Conservation (phyloP, 352 stramenopile species). For the Achlya hypogyna region DNA sequence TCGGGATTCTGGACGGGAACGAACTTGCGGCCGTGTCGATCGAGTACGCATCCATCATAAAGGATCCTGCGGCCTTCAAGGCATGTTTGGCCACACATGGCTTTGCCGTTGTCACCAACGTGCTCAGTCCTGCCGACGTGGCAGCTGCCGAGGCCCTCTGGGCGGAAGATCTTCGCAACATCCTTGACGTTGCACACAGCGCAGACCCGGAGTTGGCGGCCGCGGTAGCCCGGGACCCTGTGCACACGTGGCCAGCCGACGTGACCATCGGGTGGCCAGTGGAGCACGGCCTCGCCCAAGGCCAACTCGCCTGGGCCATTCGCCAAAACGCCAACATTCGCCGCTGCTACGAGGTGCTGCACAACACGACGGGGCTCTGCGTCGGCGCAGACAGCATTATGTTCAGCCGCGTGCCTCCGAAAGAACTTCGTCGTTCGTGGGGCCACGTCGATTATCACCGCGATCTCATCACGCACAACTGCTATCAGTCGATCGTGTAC, state of each 20-base stretch:
- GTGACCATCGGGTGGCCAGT: neutral
- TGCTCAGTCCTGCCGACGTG: neutral
- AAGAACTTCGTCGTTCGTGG: neutral
- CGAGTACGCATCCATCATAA: neutral
- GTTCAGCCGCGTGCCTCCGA: neutral
- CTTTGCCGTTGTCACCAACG: constrained; percentile 1
- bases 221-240: neutral
- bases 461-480: neutral
- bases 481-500: constrained; percentile 6
- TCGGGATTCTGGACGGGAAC: neutral
- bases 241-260: neutral
- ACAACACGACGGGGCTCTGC: neutral
- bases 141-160: neutral
- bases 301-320: neutral
- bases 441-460: constrained; percentile 1
- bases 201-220: neutral
- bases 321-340: neutral
- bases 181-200: neutral
- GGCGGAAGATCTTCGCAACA: neutral
- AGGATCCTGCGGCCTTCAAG: neutral
- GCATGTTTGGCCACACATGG: neutral
- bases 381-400: neutral
- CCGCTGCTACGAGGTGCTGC: neutral
- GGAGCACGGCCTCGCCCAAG: neutral
- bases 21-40: neutral